These are phyloP conservation scores for Talaromyces funiculosus DNA, from an alignment of 2,329 filamentous ascomycete species.

Conservation along the genomic window DNA sequence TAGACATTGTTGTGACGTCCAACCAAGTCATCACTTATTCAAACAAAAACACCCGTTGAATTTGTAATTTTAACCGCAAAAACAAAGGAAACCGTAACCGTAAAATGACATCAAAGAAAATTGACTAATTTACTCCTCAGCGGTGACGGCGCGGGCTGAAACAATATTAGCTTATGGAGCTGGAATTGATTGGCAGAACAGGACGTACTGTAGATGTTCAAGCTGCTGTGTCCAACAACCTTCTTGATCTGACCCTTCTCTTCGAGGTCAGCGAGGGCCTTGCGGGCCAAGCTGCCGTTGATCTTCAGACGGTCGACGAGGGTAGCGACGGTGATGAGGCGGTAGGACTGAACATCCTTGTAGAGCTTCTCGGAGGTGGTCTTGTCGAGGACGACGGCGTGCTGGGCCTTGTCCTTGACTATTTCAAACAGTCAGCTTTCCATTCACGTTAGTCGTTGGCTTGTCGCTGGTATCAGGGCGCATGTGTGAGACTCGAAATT, in stretches of 20 bases:
- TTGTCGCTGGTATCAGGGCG: neutral
- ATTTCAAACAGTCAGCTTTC: constrained; percentile 1
- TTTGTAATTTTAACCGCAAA: constrained; percentile 10
- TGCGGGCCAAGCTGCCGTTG: constrained; percentile 93
- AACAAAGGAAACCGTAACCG: constrained; percentile 29
- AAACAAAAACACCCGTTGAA: constrained; percentile 12
- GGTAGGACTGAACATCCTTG: constrained; percentile 99
- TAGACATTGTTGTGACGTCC: neutral
- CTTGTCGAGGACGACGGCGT: constrained; percentile 98
- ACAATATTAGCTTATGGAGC: neutral
- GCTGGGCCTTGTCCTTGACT: constrained; percentile 99
- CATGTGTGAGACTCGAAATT: neutral
- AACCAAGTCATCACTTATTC: constrained; percentile 11
- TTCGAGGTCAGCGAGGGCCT: constrained; percentile 87
- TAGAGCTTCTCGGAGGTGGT: constrained; percentile 93
- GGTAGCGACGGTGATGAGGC: constrained; percentile 95
- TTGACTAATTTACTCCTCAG: constrained; percentile 37
- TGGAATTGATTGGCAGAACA: constrained; percentile 1
- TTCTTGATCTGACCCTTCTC: constrained; percentile 99
- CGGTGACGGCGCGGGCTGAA: constrained; percentile 40
- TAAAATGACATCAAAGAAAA: constrained; percentile 20
- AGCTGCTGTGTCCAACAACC: constrained; percentile 90
- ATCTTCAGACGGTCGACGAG: constrained; percentile 99
- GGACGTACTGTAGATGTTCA: constrained; percentile 89
- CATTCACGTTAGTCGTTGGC: neutral